These are phyloP conservation scores for Globisporangium perplexum DNA, from an alignment of 352 stramenopile species.

Conservation along the genomic window DNA sequence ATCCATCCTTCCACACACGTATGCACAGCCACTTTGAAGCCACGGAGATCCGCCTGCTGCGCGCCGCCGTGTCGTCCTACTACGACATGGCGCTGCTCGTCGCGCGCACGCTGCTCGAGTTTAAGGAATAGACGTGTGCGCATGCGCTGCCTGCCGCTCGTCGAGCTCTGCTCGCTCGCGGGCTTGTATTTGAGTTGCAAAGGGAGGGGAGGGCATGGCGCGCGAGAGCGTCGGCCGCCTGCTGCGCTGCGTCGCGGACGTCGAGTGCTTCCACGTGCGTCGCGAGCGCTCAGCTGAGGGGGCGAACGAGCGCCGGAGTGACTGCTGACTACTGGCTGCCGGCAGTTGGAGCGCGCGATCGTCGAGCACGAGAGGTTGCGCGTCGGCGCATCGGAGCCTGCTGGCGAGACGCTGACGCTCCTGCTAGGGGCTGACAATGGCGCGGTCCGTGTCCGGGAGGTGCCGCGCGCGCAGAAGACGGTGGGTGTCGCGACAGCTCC, in stretches of 20 bases:
- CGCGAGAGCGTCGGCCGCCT: conserved; percentile 28
- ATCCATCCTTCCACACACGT: neutral
- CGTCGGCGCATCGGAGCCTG: neutral
- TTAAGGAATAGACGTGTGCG: conserved; percentile 55
- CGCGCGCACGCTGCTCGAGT: conserved; percentile 74
- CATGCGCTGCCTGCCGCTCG: too few species aligned
- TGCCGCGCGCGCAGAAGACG: neutral
- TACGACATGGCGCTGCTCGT: conserved; percentile 83
- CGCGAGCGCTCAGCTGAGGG: neutral
- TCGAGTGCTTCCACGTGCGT: conserved; percentile 38
- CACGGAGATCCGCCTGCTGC: conserved; percentile 78
- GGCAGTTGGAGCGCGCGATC: conserved; percentile 39
- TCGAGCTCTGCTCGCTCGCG: too few species aligned
- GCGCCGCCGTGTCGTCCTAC: conserved; percentile 80
- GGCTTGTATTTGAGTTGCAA: neutral
- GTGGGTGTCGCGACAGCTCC: too few species aligned
- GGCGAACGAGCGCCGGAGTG: neutral
- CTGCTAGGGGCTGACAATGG: neutral
- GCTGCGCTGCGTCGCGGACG: conserved; percentile 31
- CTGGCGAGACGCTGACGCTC: neutral
- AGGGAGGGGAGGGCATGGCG: conserved; percentile 2
- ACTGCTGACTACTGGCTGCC: neutral
- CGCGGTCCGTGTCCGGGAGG: neutral
- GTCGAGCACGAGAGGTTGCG: conserved; percentile 6
- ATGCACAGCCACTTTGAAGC: conserved; percentile 67